phyloP scores from a whole-genome alignment of 139 green algal genomes.

The Closterium sp. region DNA sequence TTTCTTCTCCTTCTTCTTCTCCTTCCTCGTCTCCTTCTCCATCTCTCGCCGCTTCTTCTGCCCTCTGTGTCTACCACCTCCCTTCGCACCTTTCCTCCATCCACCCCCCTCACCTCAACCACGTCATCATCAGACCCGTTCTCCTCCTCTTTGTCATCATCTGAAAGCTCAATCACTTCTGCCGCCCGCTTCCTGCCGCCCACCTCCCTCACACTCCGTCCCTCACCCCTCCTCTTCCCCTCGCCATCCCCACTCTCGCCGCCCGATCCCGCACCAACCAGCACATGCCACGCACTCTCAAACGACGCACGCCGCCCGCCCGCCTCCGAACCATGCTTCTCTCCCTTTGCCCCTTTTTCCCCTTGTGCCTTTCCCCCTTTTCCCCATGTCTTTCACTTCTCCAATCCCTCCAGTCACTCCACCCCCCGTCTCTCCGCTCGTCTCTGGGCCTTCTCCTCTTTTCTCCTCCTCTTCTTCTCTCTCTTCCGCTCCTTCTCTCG shows the following conservation, averaged over 20 bases:
- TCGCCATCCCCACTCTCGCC: background rate
- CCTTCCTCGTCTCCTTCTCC: too few species aligned
- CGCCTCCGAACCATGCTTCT: background rate
- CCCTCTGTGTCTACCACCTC: background rate
- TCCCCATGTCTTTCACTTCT: background rate
- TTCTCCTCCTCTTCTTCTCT: background rate
- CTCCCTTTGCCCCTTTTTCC: too few species aligned
- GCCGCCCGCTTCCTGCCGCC: background rate
- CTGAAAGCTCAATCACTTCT: background rate
- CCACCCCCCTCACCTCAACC: background rate
- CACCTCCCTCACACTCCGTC: background rate
- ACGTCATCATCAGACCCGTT: background rate
- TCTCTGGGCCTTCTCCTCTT: background rate
- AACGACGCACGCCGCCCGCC: background rate
- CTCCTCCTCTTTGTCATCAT: background rate
- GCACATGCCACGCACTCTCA: background rate
- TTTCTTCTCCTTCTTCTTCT: background rate
- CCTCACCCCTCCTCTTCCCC: background rate
- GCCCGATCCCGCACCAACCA: background rate
- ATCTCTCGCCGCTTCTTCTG: background rate
- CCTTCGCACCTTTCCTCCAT: background rate
- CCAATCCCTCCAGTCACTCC: background rate
- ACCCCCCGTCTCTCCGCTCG: background rate
- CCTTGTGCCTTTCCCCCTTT: too few species aligned
- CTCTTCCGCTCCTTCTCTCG: background rate